Evolutionary conservation across 768 basidiomycete species (phyloP).

Genomic region (Coprinellus aureogranulatus): DNA sequence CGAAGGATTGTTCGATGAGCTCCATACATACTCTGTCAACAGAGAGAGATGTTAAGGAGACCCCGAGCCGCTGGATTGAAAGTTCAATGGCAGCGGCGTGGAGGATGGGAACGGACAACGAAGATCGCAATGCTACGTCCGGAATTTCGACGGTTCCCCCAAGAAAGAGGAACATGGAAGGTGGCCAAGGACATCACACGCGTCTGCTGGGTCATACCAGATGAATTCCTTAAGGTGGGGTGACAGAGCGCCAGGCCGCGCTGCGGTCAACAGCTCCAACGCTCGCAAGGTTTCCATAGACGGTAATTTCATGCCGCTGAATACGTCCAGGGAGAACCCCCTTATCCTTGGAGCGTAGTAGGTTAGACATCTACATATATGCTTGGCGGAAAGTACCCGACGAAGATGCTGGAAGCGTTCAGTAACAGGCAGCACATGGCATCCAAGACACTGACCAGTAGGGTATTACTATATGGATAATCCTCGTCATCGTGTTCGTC

Average conservation of each 20-base stretch:
- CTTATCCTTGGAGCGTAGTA: background rate
- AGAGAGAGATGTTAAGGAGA: too few relatives aligned
- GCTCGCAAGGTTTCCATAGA: background rate
- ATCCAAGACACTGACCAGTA: background rate
- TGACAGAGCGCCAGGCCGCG: background rate
- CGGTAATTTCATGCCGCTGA: background rate
- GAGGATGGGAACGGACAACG: background rate
- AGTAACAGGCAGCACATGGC: background rate
- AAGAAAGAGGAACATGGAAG: background rate
- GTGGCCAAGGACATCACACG: background rate
- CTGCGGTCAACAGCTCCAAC: background rate
- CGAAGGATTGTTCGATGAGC: too few relatives aligned
- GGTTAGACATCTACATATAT: background rate
- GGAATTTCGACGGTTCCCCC: background rate
- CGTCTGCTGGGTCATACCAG: background rate
- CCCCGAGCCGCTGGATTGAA: too few relatives aligned
- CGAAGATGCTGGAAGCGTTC: background rate
- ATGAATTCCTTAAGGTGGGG: background rate
- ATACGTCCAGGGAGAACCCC: background rate
- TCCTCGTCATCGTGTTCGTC: too few relatives aligned
- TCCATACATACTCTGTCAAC: too few relatives aligned
- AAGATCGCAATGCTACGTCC: background rate
- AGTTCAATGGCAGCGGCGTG: background rate
- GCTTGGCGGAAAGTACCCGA: background rate
- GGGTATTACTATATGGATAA: background rate